Conservation (phyloP, 1,139 yeast species). For the Saccharomyces hybrid region DNA sequence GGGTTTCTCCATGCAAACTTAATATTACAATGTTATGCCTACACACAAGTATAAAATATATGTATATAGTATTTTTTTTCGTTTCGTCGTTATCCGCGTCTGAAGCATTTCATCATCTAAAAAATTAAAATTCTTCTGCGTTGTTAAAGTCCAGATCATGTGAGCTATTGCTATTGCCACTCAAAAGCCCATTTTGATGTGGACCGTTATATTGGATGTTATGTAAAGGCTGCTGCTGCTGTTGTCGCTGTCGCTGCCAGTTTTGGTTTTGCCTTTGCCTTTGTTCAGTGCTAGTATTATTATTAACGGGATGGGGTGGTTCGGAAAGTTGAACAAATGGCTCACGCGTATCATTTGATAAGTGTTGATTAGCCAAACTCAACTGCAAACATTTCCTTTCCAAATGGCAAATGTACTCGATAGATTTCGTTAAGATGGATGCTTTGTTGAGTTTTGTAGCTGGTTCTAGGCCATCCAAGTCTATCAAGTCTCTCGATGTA, state of each 20-base stretch:
- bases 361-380: background rate
- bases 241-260: constrained; percentile 8
- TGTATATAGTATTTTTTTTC: background rate
- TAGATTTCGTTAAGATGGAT: constrained; percentile 77
- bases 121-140: background rate
- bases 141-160: background rate
- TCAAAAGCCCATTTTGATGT: constrained; percentile 1
- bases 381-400: constrained; percentile 50
- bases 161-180: background rate
- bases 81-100: background rate
- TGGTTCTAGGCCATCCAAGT: constrained; percentile 80
- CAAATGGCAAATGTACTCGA: constrained; percentile 80
- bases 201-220: constrained; percentile 3
- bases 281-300: background rate
- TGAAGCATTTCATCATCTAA: background rate
- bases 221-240: constrained; percentile 13
- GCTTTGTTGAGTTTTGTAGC: constrained; percentile 85
- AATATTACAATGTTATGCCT: background rate
- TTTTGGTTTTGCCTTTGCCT: background rate
- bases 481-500: constrained; percentile 29
- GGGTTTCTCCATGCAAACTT: background rate
- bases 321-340: background rate
- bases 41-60: background rate
- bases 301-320: background rate
- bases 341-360: background rate